Evolutionary conservation across 345 rosid genomes (phyloP).

Genomic region (Arabidopsis arenosa): DNA sequence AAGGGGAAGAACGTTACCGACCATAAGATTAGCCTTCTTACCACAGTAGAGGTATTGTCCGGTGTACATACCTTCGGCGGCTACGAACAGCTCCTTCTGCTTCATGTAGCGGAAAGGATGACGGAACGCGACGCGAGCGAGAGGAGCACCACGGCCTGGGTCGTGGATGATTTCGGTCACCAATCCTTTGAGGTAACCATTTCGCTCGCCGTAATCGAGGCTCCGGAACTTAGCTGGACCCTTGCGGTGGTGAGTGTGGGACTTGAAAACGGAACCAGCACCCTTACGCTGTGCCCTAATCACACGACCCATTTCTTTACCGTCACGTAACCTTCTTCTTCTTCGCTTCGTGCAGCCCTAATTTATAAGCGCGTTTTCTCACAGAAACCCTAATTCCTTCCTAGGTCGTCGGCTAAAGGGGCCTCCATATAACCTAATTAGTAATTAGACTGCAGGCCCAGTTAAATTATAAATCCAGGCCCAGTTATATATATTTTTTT

Average conservation of each 20-base stretch:
- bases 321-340: neutral
- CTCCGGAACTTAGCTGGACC: constrained; percentile 71
- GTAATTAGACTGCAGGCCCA: neutral
- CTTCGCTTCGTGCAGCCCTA: neutral
- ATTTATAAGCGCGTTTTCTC: neutral
- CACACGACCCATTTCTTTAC: constrained; percentile 59
- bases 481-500: neutral
- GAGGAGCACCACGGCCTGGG: constrained; percentile 44
- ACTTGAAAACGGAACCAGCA: constrained; percentile 73
- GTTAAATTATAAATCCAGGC: neutral
- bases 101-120: constrained; percentile 41
- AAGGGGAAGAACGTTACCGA: constrained; percentile 42
- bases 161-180: constrained; percentile 44
- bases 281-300: constrained; percentile 77
- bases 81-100: constrained; percentile 49
- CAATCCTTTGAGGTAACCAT: constrained; percentile 51
- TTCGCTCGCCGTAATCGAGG: constrained; percentile 67
- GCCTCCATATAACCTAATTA: neutral
- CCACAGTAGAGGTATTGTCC: constrained; percentile 49
- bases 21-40: constrained; percentile 39
- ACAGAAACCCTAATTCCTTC: constrained; percentile 3
- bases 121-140: constrained; percentile 28
- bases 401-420: neutral
- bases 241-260: constrained; percentile 75
- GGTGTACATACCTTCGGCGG: constrained; percentile 63